These are phyloP conservation scores for Chaetoscypha palmicola DNA, from an alignment of 2,329 filamentous ascomycete genomes.

Conservation along the genomic window DNA sequence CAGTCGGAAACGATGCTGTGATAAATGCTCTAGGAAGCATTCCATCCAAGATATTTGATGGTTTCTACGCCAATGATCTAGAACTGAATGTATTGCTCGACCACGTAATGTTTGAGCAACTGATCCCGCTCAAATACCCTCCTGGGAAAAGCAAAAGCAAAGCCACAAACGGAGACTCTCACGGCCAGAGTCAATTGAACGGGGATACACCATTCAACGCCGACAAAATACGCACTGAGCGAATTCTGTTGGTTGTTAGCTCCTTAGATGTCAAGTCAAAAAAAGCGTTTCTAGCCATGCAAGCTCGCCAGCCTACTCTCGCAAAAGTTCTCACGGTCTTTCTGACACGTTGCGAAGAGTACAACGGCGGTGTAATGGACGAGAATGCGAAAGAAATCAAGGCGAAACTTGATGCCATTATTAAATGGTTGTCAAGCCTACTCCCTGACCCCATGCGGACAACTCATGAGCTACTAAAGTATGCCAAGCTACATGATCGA, in stretches of 20 bases:
- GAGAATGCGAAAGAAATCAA: conserved; percentile 62
- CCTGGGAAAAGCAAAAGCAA: conserved; percentile 59
- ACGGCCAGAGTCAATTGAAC: conserved; percentile 40
- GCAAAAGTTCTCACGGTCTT: conserved; percentile 69
- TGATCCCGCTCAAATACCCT: conserved; percentile 86
- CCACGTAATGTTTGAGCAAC: conserved; percentile 74
- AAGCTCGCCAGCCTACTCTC: conserved; percentile 68
- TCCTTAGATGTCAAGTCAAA: conserved; percentile 72
- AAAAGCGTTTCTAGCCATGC: conserved; percentile 81
- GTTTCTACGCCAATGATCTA: conserved; percentile 81
- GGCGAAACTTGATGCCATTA: conserved; percentile 61
- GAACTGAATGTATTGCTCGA: conserved; percentile 83
- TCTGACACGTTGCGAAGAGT: conserved; percentile 76
- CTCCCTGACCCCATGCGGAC: conserved; percentile 70
- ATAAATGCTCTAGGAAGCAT: conserved; percentile 70
- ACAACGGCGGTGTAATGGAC: conserved; percentile 79
- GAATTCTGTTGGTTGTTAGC: conserved; percentile 74
- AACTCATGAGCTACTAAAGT: conserved; percentile 74
- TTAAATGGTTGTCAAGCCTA: conserved; percentile 65
- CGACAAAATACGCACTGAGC: conserved; percentile 73
- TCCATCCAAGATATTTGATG: conserved; percentile 77
- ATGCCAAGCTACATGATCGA: conserved; percentile 84
- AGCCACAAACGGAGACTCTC: conserved; percentile 49
- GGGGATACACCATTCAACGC: conserved; percentile 48
- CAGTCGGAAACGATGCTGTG: conserved; percentile 71